Evolutionary conservation across 805 yeast species (phyloP), one percentile per base, ranked within the genome.

Genomic region (Pachysolen tannophilus): DNA sequence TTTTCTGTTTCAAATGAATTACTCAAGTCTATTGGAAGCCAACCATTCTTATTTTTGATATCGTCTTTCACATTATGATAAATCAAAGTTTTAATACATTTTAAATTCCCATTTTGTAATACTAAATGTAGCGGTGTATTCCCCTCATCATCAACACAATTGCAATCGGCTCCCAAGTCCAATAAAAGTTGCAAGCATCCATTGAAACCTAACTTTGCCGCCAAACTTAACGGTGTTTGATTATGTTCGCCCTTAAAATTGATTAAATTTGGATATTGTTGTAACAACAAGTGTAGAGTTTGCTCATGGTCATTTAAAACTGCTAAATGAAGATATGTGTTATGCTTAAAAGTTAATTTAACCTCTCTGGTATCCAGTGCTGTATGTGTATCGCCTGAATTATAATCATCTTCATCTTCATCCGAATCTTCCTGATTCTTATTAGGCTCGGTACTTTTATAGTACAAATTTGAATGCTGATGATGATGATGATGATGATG

Each of bases 51-150:
- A 52, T 84, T 84, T 24, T 60, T 52, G 16, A 65, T 47, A 16
- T 61, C 56, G 26, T 66, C 67, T 39, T 75, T 70, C 2, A 75
- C 72, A 15, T 67, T 63, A 20, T 72, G 61, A 13, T 59, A 61
- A 0, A 79, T 53, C 29, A 82, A 55, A 23, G 78, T 50, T 34
- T 70, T 65, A 41, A 76, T 55, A 30, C 83, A 76, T 32, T 70
- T 70, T 11, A 71, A 47, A 40, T 74, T 71, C 5, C 88, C 90
- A 46, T 67, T 73, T 37, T 81, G 79, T 44, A 84, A 69, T 0
- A 96, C 94, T 34, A 82, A 63, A 56, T 90, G 97, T 28, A 90
- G 59, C 0, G 95, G 85, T 3, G 94, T 78, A 49, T 86, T 83
- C 1, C 92, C 94, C 11, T 72, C 71, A 8, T 63, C 60, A 51